Percentiles rank a stretch among this genome's conserved stretches.
Evolutionary conservation across 2,329 filamentous ascomycete species (phyloP).

Genomic region (Sarocladium oryzae): DNA sequence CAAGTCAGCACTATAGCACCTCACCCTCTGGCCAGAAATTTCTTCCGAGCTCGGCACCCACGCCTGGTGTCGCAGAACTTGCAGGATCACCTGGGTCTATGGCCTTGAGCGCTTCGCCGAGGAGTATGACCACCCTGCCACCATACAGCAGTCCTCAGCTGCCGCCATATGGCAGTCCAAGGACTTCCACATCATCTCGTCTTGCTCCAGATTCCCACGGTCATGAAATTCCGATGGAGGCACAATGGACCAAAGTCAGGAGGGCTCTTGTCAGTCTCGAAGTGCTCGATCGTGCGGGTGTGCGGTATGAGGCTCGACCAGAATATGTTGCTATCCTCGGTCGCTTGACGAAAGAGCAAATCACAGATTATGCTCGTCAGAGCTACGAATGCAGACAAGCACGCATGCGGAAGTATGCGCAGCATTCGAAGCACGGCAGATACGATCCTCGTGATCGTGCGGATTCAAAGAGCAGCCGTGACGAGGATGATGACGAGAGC

Average conservation of each 20-base stretch:
- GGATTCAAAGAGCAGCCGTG: conserved; percentile 27
- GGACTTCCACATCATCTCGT: conserved; percentile 14
- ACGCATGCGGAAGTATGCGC: conserved; percentile 18
- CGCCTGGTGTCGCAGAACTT: conserved; percentile 20
- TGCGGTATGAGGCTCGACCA: conserved; percentile 53
- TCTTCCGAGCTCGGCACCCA: conserved; percentile 16
- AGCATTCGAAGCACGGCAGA: conserved; percentile 12
- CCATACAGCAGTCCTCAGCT: conserved; percentile 4
- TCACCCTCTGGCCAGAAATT: conserved; percentile 31
- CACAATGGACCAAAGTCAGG: conserved; percentile 52
- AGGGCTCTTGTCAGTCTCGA: conserved; percentile 48
- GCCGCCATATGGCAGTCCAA: background rate
- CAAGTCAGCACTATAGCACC: conserved; percentile 26
- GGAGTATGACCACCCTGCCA: background rate
- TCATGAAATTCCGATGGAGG: conserved; percentile 47
- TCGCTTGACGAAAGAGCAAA: conserved; percentile 42
- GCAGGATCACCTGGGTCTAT: conserved; percentile 2
- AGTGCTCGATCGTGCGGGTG: conserved; percentile 44
- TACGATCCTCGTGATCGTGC: conserved; percentile 15
- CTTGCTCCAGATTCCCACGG: conserved; percentile 53
- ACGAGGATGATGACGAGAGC: conserved; percentile 24
- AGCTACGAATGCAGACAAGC: conserved; percentile 41
- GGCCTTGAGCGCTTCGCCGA: conserved; percentile 2
- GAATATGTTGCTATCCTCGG: conserved; percentile 55
- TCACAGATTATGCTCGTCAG: conserved; percentile 43